Conservation (phyloP, 176 grass and related monocot genomes). For the Raddia distichophylla region DNA sequence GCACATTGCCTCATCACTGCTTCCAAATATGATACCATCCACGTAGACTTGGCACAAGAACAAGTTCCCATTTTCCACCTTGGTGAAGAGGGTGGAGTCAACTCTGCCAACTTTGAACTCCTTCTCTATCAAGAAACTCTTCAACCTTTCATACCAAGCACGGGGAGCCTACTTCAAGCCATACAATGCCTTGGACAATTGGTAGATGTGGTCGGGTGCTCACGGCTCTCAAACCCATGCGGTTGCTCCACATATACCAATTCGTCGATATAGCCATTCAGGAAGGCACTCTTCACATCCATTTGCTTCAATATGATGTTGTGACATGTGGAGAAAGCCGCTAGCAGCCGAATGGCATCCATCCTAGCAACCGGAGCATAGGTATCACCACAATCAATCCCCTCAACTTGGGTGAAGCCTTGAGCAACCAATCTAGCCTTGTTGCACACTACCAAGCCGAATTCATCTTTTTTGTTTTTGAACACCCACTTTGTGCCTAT, state of each 20-base stretch:
- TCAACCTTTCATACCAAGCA: no score
- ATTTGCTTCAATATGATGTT: neutral
- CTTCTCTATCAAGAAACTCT: no score
- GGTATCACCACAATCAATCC: neutral
- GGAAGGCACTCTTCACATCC: constrained; percentile 6
- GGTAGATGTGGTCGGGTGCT: no score
- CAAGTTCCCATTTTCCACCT: no score
- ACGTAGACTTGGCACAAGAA: no score
- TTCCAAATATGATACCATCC: no score
- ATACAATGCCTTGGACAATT: no score
- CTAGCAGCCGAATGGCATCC: neutral
- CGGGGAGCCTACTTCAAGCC: no score
- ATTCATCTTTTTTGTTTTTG: neutral
- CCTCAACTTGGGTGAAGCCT: neutral
- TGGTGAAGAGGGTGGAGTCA: no score
- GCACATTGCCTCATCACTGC: no score
- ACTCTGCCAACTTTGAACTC: no score
- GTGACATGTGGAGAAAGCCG: neutral
- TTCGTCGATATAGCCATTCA: neutral
- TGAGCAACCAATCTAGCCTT: neutral
- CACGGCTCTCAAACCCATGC: neutral
- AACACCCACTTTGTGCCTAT: neutral
- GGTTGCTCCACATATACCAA: neutral
- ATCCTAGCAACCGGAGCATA: neutral
- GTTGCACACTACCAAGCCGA: neutral